Evolutionary conservation across 2,329 filamentous ascomycete genomes (phyloP).

Genomic region (Diaporthe capsici): DNA sequence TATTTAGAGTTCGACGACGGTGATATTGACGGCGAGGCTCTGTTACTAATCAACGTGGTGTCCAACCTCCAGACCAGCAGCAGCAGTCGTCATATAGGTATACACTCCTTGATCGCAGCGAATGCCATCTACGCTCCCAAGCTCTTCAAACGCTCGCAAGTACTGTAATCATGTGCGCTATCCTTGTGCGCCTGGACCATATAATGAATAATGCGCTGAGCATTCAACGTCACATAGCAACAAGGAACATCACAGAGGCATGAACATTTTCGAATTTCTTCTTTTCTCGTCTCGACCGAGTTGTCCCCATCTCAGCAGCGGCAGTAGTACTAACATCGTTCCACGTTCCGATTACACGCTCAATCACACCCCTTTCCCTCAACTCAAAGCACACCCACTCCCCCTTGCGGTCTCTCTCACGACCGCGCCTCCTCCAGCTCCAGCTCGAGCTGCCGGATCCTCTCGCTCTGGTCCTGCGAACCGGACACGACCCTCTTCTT

Average conservation of each 20-base stretch:
- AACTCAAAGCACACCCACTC: not conserved
- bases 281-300: constrained; percentile 2
- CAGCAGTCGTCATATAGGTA: not conserved
- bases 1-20: no score
- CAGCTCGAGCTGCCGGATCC: constrained; percentile 76
- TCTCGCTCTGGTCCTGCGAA: constrained; percentile 75
- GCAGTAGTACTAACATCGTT: not conserved
- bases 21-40: no score
- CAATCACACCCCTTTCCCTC: not conserved
- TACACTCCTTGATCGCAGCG: not conserved
- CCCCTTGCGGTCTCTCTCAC: constrained; percentile 46
- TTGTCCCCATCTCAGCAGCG: not conserved
- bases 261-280: constrained; percentile 28
- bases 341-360: constrained; percentile 21
- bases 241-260: not conserved
- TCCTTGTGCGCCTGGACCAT: no score
- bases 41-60: no score
- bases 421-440: constrained; percentile 76
- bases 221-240: not conserved
- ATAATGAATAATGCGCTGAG: no score
- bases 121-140: not conserved
- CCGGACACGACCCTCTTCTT: constrained; percentile 80
- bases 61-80: not conserved
- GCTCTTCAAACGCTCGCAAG: not conserved
- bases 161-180: no score